phyloP scores from a whole-genome alignment of 306 rosid genomes.

The Rosa chinensis region DNA sequence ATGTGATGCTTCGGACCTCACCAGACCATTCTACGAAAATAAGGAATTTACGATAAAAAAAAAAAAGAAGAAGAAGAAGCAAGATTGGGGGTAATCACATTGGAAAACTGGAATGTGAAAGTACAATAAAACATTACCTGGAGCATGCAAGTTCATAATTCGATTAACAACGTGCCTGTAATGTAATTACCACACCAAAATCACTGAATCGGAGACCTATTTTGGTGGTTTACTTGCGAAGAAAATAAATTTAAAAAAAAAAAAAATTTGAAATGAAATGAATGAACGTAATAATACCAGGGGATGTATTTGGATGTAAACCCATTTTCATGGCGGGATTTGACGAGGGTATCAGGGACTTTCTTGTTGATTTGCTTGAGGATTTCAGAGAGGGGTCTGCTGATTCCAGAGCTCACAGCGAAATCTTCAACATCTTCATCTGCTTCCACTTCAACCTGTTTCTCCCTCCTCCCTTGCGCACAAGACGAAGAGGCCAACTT shows the following conservation, averaged over 20 bases:
- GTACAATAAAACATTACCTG: conserved; percentile 34
- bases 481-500: conserved; percentile 18
- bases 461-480: conserved; percentile 9
- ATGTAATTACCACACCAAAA: too few species aligned
- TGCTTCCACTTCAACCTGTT: not conserved
- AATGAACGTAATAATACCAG: conserved; percentile 37
- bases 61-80: not conserved
- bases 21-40: conserved; percentile 77
- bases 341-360: conserved; percentile 68
- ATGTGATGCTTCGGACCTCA: conserved; percentile 62
- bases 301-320: conserved; percentile 65
- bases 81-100: not conserved
- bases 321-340: conserved; percentile 55
- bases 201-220: not conserved
- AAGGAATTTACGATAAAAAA: not conserved
- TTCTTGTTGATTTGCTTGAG: conserved; percentile 79
- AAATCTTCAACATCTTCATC: not conserved
- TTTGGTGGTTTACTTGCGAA: not conserved
- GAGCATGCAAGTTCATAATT: conserved; percentile 76
- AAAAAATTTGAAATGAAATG: not conserved
- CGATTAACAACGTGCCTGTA: conserved; percentile 76
- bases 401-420: conserved; percentile 51
- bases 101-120: not conserved
- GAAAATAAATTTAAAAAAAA: not conserved
- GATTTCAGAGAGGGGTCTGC: conserved; percentile 66